Conservation (phyloP, 192 early-diverging fungal genomes). For the Spizellomyces sp. region DNA sequence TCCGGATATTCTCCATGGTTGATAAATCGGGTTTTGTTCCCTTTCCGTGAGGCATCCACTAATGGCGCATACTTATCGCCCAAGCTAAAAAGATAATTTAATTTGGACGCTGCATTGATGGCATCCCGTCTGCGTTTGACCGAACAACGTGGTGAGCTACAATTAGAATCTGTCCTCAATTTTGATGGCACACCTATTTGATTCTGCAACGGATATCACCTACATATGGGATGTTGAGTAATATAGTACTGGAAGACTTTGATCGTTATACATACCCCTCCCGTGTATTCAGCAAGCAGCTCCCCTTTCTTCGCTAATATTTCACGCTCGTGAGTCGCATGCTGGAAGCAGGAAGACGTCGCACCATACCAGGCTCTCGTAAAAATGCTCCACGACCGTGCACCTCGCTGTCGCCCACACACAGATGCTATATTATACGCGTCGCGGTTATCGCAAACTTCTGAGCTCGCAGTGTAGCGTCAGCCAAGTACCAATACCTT, state of each 20-base stretch:
- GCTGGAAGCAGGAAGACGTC: neutral
- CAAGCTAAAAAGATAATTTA: neutral
- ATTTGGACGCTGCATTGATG: no score
- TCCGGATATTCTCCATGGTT: no score
- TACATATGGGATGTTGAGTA: no score
- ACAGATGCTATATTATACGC: neutral
- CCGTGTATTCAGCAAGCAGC: neutral
- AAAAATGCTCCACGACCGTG: slow-evolving; percentile 7
- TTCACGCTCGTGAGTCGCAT: neutral
- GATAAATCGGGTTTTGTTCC: slow-evolving; percentile 3
- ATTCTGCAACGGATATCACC: no score
- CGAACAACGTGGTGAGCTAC: no score
- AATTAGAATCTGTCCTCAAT: no score
- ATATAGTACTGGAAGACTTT: no score
- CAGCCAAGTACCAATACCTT: no score
- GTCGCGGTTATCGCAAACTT: no score
- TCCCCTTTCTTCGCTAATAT: neutral
- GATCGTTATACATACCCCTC: neutral
- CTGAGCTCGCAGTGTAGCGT: no score
- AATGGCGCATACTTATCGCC: neutral
- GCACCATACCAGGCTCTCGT: neutral
- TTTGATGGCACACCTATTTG: no score
- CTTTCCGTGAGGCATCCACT: neutral
- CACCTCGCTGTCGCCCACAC: neutral
- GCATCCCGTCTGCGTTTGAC: no score